Percentiles rank a stretch among this genome's conserved stretches.
Evolutionary conservation across 495 filamentous ascomycete genomes (phyloP).

Genomic region (Penicillium bovifimosum): DNA sequence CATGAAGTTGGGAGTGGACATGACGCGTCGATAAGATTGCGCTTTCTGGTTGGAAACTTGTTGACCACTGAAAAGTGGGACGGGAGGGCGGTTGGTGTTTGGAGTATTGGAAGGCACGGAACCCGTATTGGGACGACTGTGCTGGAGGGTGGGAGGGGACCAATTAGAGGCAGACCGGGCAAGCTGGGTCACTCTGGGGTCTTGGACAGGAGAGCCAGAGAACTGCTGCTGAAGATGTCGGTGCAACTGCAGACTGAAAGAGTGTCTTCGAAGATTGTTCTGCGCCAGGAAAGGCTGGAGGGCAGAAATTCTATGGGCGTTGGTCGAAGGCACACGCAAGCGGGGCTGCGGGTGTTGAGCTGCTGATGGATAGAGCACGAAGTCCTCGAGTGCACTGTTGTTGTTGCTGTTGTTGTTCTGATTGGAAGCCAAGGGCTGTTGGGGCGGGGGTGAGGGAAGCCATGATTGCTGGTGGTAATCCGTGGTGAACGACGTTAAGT

Average conservation of each 20-base stretch:
- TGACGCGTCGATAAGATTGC: conserved; percentile 28
- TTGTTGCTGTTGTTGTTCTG: conserved; percentile 38
- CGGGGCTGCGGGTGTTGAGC: conserved; percentile 29
- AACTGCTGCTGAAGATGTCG: conserved; percentile 35
- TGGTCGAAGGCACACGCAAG: conserved; percentile 34
- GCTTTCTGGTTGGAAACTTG: conserved; percentile 23
- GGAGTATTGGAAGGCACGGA: conserved; percentile 36
- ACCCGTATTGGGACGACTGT: conserved; percentile 28
- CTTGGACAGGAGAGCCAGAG: conserved; percentile 30
- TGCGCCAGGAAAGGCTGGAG: conserved; percentile 33
- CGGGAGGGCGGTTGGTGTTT: conserved; percentile 43
- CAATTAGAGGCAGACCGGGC: conserved; percentile 39
- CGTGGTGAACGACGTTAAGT: conserved; percentile 60
- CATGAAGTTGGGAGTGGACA: conserved; percentile 39
- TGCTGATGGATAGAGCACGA: conserved; percentile 40
- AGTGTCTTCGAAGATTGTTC: conserved; percentile 32
- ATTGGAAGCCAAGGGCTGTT: conserved; percentile 43
- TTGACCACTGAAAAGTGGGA: conserved; percentile 44
- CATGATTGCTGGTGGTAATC: conserved; percentile 58
- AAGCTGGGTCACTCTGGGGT: conserved; percentile 37
- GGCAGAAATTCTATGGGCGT: conserved; percentile 36
- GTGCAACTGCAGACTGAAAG: conserved; percentile 34
- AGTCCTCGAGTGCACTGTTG: conserved; percentile 43
- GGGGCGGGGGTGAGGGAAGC: conserved; percentile 50
- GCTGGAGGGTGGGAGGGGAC: conserved; percentile 40